Evolutionary conservation across 495 filamentous ascomycete species (phyloP).

Genomic region (Talaromyces nanjingensis): DNA sequence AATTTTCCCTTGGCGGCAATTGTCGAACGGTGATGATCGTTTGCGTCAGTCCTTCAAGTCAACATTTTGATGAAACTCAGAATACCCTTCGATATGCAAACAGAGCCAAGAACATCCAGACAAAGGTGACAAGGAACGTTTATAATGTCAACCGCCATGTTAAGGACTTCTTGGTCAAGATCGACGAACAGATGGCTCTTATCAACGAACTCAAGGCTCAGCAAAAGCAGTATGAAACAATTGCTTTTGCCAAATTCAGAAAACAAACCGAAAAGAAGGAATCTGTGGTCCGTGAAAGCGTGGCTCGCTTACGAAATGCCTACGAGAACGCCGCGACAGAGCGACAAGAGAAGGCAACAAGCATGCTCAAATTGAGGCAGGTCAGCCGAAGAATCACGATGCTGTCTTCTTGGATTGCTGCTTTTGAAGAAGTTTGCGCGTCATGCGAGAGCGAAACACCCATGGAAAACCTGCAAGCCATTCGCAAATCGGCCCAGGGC

Average conservation of each 20-base stretch:
- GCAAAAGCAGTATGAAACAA: slow-evolving; percentile 81
- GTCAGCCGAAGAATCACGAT: slow-evolving; percentile 79
- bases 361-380: slow-evolving; percentile 77
- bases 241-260: slow-evolving; percentile 81
- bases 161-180: slow-evolving; percentile 96
- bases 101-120: slow-evolving; percentile 98
- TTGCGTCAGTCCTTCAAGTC: slow-evolving; percentile 92
- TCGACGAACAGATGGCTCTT: slow-evolving; percentile 87
- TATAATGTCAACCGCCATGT: slow-evolving; percentile 99
- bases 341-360: slow-evolving; percentile 66
- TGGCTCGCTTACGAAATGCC: slow-evolving; percentile 70
- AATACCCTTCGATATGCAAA: slow-evolving; percentile 98
- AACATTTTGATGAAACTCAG: slow-evolving; percentile 97
- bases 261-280: slow-evolving; percentile 84
- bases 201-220: slow-evolving; percentile 92
- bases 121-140: slow-evolving; percentile 95
- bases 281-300: slow-evolving; percentile 66
- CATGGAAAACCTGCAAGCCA: slow-evolving; percentile 60
- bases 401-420: slow-evolving; percentile 84
- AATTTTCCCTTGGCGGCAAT: slow-evolving; percentile 95
- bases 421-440: slow-evolving; percentile 80
- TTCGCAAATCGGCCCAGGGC: slow-evolving; percentile 82
- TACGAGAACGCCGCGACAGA: slow-evolving; percentile 79
- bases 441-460: slow-evolving; percentile 57
- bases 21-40: slow-evolving; percentile 99